Percentiles rank a stretch among this genome's conserved stretches.
Evolutionary conservation across 768 basidiomycete species (phyloP).

Genomic region (Phaeotremella skinneri): DNA sequence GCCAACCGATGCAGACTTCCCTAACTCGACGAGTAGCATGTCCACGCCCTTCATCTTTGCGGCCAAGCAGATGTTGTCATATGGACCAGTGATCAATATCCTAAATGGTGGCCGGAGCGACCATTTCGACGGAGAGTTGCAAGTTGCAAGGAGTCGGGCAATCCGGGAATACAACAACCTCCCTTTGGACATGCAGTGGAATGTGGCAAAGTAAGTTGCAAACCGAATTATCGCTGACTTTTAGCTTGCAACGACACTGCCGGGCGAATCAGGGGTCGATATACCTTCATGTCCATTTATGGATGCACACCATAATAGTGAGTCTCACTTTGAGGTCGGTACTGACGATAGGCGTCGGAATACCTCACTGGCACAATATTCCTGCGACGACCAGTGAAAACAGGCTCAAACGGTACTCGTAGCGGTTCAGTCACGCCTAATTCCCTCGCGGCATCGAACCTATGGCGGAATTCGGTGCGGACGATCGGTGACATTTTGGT

Average conservation of each 20-base stretch:
- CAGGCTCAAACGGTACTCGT: neutral
- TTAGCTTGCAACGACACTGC: slow-evolving; percentile 31
- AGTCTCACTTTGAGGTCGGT: slow-evolving; percentile 2
- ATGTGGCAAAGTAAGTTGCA: slow-evolving; percentile 22
- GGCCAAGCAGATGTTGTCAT: slow-evolving; percentile 29
- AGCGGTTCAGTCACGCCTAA: slow-evolving; percentile 28
- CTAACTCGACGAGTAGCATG: slow-evolving; percentile 1
- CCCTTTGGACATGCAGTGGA: slow-evolving; percentile 32
- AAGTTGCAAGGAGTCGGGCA: slow-evolving; percentile 5
- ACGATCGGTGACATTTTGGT: slow-evolving; percentile 39
- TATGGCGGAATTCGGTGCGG: slow-evolving; percentile 31
- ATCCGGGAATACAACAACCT: slow-evolving; percentile 28
- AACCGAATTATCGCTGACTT: neutral
- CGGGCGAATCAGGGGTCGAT: slow-evolving; percentile 23
- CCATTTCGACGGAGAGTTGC: slow-evolving; percentile 1
- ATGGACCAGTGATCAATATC: slow-evolving; percentile 31
- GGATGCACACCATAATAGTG: slow-evolving; percentile 37
- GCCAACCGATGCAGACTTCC: slow-evolving; percentile 27
- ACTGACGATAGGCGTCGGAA: slow-evolving; percentile 12
- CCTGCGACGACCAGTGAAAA: slow-evolving; percentile 4
- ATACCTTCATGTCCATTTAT: slow-evolving; percentile 37
- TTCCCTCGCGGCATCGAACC: slow-evolving; percentile 13
- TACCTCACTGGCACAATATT: slow-evolving; percentile 16
- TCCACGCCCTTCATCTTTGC: slow-evolving; percentile 28
- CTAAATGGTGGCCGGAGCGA: slow-evolving; percentile 15